Evolutionary conservation across 208 protist species (phyloP).

Genomic region (Leishmania tropica): DNA sequence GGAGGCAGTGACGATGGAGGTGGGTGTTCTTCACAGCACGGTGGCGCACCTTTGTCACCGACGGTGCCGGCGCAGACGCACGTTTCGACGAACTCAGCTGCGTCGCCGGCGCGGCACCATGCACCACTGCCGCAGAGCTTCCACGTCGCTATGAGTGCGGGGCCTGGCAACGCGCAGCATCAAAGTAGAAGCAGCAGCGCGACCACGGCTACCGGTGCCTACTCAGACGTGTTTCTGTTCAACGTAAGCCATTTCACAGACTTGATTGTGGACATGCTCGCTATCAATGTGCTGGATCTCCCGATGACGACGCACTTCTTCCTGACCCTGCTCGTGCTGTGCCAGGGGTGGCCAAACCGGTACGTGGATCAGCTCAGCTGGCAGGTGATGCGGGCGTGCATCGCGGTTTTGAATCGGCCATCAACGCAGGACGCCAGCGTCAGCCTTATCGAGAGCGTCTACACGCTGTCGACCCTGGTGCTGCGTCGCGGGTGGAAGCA

Average conservation of each 20-base stretch:
- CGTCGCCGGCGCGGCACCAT: neutral
- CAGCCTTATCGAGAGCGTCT: constrained; percentile 57
- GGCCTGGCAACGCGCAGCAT: neutral
- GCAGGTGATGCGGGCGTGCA: constrained; percentile 76
- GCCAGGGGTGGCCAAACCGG: constrained; percentile 53
- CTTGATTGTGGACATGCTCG: constrained; percentile 79
- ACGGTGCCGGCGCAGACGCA: neutral
- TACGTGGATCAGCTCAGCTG: constrained; percentile 66
- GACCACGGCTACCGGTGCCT: neutral
- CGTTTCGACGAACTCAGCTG: neutral
- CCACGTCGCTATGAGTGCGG: neutral
- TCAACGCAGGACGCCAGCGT: constrained; percentile 56
- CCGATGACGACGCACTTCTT: constrained; percentile 61
- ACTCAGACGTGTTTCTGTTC: constrained; percentile 71
- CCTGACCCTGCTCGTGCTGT: constrained; percentile 52
- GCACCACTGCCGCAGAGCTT: neutral
- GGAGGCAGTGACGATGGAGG: neutral
- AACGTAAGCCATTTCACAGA: constrained; percentile 82
- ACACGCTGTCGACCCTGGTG: constrained; percentile 53
- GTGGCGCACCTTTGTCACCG: neutral
- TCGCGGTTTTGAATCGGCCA: constrained; percentile 72
- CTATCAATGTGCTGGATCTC: constrained; percentile 83
- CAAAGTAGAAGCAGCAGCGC: neutral
- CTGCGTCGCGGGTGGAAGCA: constrained; percentile 61
- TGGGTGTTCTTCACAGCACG: neutral